Evolutionary conservation across 2,329 filamentous ascomycete genomes (phyloP).

Genomic region (Colletotrichum viniferum): DNA sequence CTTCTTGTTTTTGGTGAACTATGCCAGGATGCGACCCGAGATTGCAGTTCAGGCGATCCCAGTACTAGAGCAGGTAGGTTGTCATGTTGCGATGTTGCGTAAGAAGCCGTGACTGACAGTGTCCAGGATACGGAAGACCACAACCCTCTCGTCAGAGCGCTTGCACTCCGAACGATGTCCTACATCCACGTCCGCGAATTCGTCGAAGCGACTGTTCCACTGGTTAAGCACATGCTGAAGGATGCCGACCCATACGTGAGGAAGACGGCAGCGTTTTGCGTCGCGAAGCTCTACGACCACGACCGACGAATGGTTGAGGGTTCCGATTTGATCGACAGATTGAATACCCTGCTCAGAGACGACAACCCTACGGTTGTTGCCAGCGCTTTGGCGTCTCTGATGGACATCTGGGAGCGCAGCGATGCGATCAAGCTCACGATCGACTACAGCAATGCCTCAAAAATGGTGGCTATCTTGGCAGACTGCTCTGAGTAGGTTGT

Average conservation of each 20-base stretch:
- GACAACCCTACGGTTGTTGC: slow-evolving; percentile 98
- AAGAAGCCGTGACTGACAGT: slow-evolving; percentile 18
- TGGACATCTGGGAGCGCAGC: slow-evolving; percentile 98
- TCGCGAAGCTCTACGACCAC: slow-evolving; percentile 97
- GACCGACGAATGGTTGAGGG: slow-evolving; percentile 87
- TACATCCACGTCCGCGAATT: slow-evolving; percentile 98
- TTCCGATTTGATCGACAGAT: slow-evolving; percentile 88
- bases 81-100: not conserved
- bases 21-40: slow-evolving; percentile 91
- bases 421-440: slow-evolving; percentile 98
- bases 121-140: slow-evolving; percentile 86
- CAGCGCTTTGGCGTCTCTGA: slow-evolving; percentile 85
- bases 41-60: slow-evolving; percentile 92
- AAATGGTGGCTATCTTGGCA: slow-evolving; percentile 94
- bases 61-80: slow-evolving; percentile 75
- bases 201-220: slow-evolving; percentile 85
- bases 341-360: slow-evolving; percentile 89
- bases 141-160: slow-evolving; percentile 89
- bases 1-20: slow-evolving; percentile 97
- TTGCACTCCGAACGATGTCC: slow-evolving; percentile 93
- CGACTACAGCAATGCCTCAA: slow-evolving; percentile 95
- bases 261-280: slow-evolving; percentile 95
- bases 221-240: slow-evolving; percentile 81
- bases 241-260: slow-evolving; percentile 95
- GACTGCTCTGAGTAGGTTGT: slow-evolving; percentile 90